Evolutionary conservation across 192 early-diverging fungal genomes (phyloP), one percentile per base, ranked within the genome.

Genomic region (Glomus cerebriforme): DNA sequence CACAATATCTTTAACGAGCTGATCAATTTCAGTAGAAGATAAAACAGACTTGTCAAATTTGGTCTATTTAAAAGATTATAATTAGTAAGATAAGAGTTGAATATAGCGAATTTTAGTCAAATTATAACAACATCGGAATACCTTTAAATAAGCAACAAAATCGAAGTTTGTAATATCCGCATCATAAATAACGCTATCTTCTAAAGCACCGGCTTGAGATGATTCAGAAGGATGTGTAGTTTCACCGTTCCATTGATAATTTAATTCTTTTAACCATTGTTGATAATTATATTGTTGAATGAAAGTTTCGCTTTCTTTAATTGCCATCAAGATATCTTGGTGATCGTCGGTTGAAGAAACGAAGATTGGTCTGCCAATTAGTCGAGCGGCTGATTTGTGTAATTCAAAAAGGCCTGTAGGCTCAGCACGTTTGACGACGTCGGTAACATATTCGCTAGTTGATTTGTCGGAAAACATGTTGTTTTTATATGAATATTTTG

Each of bases 111-210:
- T 19, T 19, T 31, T 64, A n/a, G 9, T 19, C n/a, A 64, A 64
- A 13, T 13, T n/a, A 27, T 65, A 17, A 19, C 12, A 31, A 65
- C 3, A 32, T 7, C 17, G n/a, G n/a, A n/a, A 65, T 65, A 65
- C 63, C 63, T 65, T 65, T 65, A 65, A 65, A 65, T 65, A 65
- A 19, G 10, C 27, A 12, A 4, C 27, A 32, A 65, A 65, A 65
- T 65, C 27, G 31, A 65, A 65, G 32, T 31, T 31, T 27, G 63
- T 29, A 29, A 31, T n/a, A 17, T 65, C 5, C 12, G 13, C 31
- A 32, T 65, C 17, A 65, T 65, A 65, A 65, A 29, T 6, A 2
- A 65, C 32, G 24, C 31, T 24, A 32, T 65, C 63, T 32, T 65
- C 63, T 9, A 27, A 31, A 8, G 63, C 63, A 32, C 63, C 63